Base-by-base conservation (phyloP, 306 rosid species). In the Dryas octopetala region DNA sequence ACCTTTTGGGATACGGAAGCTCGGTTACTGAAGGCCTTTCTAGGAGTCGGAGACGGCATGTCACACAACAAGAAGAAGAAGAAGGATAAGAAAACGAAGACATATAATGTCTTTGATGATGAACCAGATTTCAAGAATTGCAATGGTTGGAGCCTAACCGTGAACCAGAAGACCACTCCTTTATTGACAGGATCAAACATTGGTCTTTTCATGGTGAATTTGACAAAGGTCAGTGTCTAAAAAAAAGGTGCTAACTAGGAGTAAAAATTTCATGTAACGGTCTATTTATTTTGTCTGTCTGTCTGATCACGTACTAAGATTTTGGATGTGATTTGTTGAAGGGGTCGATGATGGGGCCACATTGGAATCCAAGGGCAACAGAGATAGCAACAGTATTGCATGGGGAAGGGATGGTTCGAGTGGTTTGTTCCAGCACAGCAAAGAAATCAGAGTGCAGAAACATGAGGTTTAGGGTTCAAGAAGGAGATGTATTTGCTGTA, bases 281-380 rank as follows among this genome's bases (percentile, higher is more conserved):
- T 32, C 38, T 32, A 32, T 32, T 32, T 32, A 2, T 1, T 32
- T 2, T 32, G 38, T 32, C 3, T 1, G 3, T 32, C 38, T 32
- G 38, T 32, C 3, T 32, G 38, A 32, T 32, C 38, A 32, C 38
- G 38, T 32, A 32, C 38, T 32, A 32, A 32, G 38, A 32, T 32
- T 32, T 32, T 62, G 41, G 23, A 26, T 55, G n/a, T 19, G 43
- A 6, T 65, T 16, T 7, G 32, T 50, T 17, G 9, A 76, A 91
- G 98, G 93, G 89, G 15, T 83, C 97, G n/a, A 90, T 91, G 88
- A 67, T 94, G 97, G 98, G 87, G 65, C 98, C 98, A 6, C 98
- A 91, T 74, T 94, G 96, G 97, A 91, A 94, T 77, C 95, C 91
- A 58, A 76, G 64, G 76, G 95, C 95, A 65, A 74, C 86, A 9